phyloP scores from a whole-genome alignment of 495 filamentous ascomycete species.

The Aspergillus wentii region DNA sequence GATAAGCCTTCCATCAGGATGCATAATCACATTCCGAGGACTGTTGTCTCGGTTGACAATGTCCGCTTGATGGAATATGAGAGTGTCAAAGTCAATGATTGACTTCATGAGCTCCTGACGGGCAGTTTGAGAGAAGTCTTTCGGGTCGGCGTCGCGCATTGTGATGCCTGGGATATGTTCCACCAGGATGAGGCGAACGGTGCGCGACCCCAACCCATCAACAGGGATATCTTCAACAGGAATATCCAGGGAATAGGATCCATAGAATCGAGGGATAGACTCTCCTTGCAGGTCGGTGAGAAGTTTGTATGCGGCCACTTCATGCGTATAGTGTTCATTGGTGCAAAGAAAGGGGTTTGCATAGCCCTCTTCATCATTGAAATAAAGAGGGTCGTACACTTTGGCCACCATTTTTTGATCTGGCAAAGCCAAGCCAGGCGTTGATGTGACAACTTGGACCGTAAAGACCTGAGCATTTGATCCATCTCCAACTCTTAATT shows the following conservation, averaged over 20 bases:
- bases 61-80: not conserved
- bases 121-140: not conserved
- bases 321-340: slow-evolving; percentile 11
- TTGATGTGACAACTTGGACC: not conserved
- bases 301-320: slow-evolving; percentile 4
- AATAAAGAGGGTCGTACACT: slow-evolving; percentile 13
- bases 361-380: slow-evolving; percentile 6
- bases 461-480: slow-evolving; percentile 7
- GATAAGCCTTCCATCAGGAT: not conserved
- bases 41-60: not conserved
- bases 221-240: not conserved
- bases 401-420: slow-evolving; percentile 9
- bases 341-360: slow-evolving; percentile 5
- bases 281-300: slow-evolving; percentile 7
- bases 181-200: slow-evolving; percentile 13
- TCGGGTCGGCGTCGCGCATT: slow-evolving; percentile 4
- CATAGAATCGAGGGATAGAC: slow-evolving; percentile 7
- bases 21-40: not conserved
- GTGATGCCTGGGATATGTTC: slow-evolving; percentile 8
- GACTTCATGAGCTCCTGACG: slow-evolving; percentile 10
- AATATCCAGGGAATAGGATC: slow-evolving; percentile 9
- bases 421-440: not conserved
- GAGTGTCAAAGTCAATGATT: slow-evolving; percentile 9
- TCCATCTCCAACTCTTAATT: slow-evolving; percentile 2
- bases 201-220: not conserved